These are phyloP conservation scores for Fusarium hostae DNA, from an alignment of 2,329 filamentous ascomycete species.

Conservation along the genomic window DNA sequence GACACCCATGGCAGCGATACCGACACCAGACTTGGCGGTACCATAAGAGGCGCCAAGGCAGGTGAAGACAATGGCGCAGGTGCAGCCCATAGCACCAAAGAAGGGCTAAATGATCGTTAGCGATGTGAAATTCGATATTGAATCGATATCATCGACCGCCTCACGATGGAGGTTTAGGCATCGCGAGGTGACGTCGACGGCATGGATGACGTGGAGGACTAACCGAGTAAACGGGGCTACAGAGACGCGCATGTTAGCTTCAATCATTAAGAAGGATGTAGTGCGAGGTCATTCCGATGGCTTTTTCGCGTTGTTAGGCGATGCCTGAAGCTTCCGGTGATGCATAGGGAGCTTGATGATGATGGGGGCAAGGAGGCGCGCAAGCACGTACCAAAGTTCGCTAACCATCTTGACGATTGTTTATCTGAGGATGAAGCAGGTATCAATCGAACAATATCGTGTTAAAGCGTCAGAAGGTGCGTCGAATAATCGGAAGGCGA, in stretches of 20 bases:
- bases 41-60: slow-evolving; percentile 97
- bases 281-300: slow-evolving; percentile 10
- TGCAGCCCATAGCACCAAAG: slow-evolving; percentile 98
- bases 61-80: slow-evolving; percentile 95
- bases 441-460: slow-evolving; percentile 30
- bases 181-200: slow-evolving; percentile 47
- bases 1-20: slow-evolving; percentile 98
- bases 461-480: slow-evolving; percentile 18
- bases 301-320: slow-evolving; percentile 15
- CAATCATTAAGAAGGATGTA: slow-evolving; percentile 27
- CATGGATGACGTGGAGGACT: slow-evolving; percentile 63
- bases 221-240: slow-evolving; percentile 98
- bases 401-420: slow-evolving; percentile 73
- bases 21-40: slow-evolving; percentile 98
- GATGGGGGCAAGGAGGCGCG: slow-evolving; percentile 47
- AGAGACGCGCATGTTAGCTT: slow-evolving; percentile 57
- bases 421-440: slow-evolving; percentile 36
- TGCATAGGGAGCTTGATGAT: slow-evolving; percentile 46
- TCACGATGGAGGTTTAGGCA: slow-evolving; percentile 31
- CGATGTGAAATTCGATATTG: slow-evolving; percentile 32
- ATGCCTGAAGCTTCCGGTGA: slow-evolving; percentile 47
- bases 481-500: slow-evolving; percentile 23
- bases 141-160: slow-evolving; percentile 29
- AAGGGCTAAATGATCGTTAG: slow-evolving; percentile 72
- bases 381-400: slow-evolving; percentile 80